Evolutionary conservation across 306 rosid species (phyloP).

Genomic region (Mucuna pruriens): DNA sequence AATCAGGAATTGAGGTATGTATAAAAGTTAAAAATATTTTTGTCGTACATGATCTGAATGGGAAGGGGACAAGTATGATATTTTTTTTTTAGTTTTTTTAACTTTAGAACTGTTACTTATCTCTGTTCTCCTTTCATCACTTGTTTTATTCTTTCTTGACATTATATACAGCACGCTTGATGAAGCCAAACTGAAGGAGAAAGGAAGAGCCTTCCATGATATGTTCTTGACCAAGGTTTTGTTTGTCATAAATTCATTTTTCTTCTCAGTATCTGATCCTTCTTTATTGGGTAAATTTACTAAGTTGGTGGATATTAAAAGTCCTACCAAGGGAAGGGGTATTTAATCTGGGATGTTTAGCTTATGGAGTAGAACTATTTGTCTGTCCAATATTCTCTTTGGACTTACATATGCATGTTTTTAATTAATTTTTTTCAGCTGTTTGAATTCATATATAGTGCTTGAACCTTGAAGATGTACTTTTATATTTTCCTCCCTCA

Average conservation of each 20-base stretch:
- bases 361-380: slow-evolving; percentile 32
- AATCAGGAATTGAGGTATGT: slow-evolving; percentile 85
- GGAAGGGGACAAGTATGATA: slow-evolving; percentile 3
- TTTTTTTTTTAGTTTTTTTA: neutral
- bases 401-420: slow-evolving; percentile 25
- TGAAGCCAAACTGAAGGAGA: slow-evolving; percentile 95
- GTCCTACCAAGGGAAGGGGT: slow-evolving; percentile 15
- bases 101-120: slow-evolving; percentile 12
- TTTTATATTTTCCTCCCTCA: slow-evolving; percentile 26
- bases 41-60: neutral
- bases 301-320: slow-evolving; percentile 18
- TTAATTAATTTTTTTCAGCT: slow-evolving; percentile 1
- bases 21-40: slow-evolving; percentile 22
- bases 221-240: slow-evolving; percentile 92
- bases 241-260: slow-evolving; percentile 31
- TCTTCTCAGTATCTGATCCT: slow-evolving; percentile 23
- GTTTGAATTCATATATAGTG: slow-evolving; percentile 19
- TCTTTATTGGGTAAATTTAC: slow-evolving; percentile 27
- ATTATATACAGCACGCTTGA: slow-evolving; percentile 72
- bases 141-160: slow-evolving; percentile 36
- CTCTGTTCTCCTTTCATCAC: slow-evolving; percentile 6
- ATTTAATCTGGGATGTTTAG: slow-evolving; percentile 12
- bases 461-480: slow-evolving; percentile 28
- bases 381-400: slow-evolving; percentile 17
- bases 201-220: slow-evolving; percentile 92